Evolutionary conservation across 176 grass and related monocot genomes (phyloP), one percentile per base, ranked within the genome.

Genomic region (Musa troglodytarum): DNA sequence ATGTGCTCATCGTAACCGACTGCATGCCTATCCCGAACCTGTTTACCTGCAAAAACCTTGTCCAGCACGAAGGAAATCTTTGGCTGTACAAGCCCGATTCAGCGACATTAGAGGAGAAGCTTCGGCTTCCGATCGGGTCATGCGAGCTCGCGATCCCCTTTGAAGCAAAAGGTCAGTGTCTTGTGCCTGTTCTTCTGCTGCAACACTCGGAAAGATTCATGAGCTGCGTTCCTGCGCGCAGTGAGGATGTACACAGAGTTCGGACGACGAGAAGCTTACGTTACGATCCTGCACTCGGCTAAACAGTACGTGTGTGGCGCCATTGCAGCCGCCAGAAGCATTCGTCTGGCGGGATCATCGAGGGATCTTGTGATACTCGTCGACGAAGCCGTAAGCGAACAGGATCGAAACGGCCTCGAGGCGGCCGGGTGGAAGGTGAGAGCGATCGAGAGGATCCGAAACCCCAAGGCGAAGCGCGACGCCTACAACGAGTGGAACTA

Each of bases 401-500:
- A 55, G 10, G 25, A 53, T 22, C 21, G 71, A 20, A 10, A 11
- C 52, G 52, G 71, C n/a, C 71, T 73, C 52, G 1, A 53, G 1
- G 71, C 0, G 17, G 52, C 71, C 2, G 71, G 71, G 5, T 73
- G 71, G 71, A 73, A 53, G 71, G 71, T 73, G 10, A 50, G 52
- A 8, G 26, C 3, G 22, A 73, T 73, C 20, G 21, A 16, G 13
- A 19, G 23, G 11, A 73, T 73, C 51, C 71, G 52, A 16, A 73
- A 73, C 71, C 71, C 52, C 51, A 73, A 73, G 52, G 71, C 71
- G 17, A 73, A 73, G 71, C 71, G 10, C 71, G 20, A 97, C 76
- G 90, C 94, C 62, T 93, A 97, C 80, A 97, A 97, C 50, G 90
- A 93, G 76, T 97, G 94, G 94, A 97, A 97, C 77, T 97, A 97